These are phyloP conservation scores for Priceomyces melissophilus DNA, from an alignment of 805 yeast genomes.

Conservation along the genomic window DNA sequence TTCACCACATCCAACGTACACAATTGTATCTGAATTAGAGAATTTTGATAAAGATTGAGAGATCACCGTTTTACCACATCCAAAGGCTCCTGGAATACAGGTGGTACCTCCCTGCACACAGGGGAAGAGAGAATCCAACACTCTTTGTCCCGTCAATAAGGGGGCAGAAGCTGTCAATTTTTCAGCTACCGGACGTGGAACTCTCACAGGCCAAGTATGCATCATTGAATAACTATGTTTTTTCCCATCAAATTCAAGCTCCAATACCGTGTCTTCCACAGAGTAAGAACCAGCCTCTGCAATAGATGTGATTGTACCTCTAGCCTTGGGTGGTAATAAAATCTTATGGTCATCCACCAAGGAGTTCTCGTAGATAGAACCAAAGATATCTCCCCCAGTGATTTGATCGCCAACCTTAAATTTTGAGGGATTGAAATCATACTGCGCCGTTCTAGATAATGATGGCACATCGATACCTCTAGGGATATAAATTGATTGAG, in stretches of 20 bases:
- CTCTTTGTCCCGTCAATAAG: constrained; percentile 97
- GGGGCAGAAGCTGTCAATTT: constrained; percentile 93
- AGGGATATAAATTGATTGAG: constrained; percentile 95
- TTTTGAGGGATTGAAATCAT: constrained; percentile 79
- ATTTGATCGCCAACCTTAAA: constrained; percentile 94
- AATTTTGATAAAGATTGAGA: constrained; percentile 96
- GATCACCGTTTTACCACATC: constrained; percentile 98
- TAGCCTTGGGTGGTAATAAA: constrained; percentile 94
- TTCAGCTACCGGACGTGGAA: constrained; percentile 97
- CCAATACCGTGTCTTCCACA: constrained; percentile 84
- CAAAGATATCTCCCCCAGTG: constrained; percentile 97
- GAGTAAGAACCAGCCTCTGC: constrained; percentile 90
- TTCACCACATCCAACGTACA: constrained; percentile 95
- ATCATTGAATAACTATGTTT: constrained; percentile 81
- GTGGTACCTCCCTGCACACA: constrained; percentile 99
- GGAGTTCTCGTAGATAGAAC: constrained; percentile 91
- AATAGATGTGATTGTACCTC: constrained; percentile 91
- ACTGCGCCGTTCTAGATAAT: constrained; percentile 73
- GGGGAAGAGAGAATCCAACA: constrained; percentile 94
- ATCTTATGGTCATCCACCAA: constrained; percentile 90
- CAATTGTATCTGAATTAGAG: constrained; percentile 95
- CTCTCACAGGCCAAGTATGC: constrained; percentile 99
- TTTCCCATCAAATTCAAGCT: constrained; percentile 91
- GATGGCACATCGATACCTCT: constrained; percentile 98
- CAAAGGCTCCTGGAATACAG: constrained; percentile 99